Conservation (phyloP, 495 filamentous ascomycete species). For the Xylaria sp. region DNA sequence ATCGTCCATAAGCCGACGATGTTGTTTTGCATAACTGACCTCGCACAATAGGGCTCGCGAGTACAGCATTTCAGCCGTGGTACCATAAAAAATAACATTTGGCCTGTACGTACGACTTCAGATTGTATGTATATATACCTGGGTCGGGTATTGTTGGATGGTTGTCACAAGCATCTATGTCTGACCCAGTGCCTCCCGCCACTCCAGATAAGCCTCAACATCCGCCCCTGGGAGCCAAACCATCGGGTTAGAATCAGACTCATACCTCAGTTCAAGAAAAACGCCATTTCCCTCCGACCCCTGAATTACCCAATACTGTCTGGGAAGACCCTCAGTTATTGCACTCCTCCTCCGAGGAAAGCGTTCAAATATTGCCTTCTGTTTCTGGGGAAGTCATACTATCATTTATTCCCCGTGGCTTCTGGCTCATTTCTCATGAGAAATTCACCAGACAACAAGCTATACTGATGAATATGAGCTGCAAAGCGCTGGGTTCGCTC, state of each 20-base stretch:
- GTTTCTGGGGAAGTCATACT: neutral
- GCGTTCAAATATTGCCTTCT: neutral
- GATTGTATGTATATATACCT: neutral
- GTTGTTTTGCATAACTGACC: neutral
- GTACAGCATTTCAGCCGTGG: neutral
- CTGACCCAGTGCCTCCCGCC: neutral
- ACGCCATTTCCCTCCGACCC: neutral
- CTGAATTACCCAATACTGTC: neutral
- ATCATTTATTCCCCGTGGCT: neutral
- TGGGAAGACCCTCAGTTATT: neutral
- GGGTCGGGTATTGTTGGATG: neutral
- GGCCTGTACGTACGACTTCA: too few species aligned
- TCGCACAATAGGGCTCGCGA: neutral
- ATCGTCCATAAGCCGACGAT: neutral
- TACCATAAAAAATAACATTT: neutral
- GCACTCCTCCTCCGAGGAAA: neutral
- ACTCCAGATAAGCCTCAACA: slow-evolving; percentile 1
- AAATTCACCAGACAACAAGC: neutral
- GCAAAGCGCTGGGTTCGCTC: neutral
- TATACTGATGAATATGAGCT: neutral
- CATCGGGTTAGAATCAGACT: neutral
- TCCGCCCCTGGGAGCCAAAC: neutral
- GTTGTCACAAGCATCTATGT: neutral
- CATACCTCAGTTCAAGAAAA: neutral
- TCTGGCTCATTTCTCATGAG: neutral